Percentiles rank a stretch among this genome's conserved stretches.
Evolutionary conservation across 2,329 filamentous ascomycete species (phyloP).

Genomic region (Diaporthe longicolla): DNA sequence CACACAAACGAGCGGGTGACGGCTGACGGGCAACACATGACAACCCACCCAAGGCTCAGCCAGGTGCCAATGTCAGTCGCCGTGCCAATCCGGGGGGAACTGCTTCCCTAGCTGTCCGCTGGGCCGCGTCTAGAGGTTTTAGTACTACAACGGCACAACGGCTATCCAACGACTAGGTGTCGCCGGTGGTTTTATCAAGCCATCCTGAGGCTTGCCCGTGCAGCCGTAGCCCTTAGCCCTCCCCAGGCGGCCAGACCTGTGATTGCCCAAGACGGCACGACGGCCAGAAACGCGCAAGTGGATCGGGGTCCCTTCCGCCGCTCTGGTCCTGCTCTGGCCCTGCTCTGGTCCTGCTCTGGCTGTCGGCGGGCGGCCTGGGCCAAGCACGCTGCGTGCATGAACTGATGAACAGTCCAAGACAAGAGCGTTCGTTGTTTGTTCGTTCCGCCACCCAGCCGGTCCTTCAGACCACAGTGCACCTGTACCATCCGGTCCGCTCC

Average conservation of each 20-base stretch:
- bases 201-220: constrained; percentile 29
- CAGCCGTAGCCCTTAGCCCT: constrained; percentile 12
- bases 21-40: constrained; percentile 22
- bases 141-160: constrained; percentile 34
- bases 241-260: background rate
- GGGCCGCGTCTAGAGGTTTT: constrained; percentile 26
- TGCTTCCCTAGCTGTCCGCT: constrained; percentile 22
- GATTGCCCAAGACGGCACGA: constrained; percentile 25
- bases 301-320: constrained; percentile 30
- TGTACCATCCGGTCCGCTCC: background rate
- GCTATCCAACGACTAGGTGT: constrained; percentile 24
- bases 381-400: constrained; percentile 28
- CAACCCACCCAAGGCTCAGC: constrained; percentile 8
- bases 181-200: constrained; percentile 23
- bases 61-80: constrained; percentile 31
- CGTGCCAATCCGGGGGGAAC: constrained; percentile 17
- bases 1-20: background rate
- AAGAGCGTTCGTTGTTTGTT: constrained; percentile 22
- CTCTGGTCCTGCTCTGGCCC: constrained; percentile 10
- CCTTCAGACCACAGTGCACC: background rate
- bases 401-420: constrained; percentile 18
- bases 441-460: background rate
- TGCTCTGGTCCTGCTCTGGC: constrained; percentile 12
- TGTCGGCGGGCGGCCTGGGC: constrained; percentile 25
- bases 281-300: constrained; percentile 33